Evolutionary conservation across 768 basidiomycete genomes (phyloP).

Genomic region (Neoboletus brunneissimus): DNA sequence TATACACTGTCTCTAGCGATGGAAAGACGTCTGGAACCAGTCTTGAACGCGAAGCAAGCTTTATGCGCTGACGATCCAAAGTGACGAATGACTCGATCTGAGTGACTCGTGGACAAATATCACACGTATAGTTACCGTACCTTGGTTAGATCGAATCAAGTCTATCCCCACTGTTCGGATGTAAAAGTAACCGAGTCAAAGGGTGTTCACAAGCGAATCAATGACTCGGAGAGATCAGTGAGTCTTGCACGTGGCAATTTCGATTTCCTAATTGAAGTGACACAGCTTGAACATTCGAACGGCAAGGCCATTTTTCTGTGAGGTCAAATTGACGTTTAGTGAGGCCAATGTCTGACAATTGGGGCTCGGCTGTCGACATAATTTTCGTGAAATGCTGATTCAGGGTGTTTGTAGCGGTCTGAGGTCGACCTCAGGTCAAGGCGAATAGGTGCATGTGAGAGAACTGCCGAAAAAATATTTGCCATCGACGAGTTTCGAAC

Average conservation of each 20-base stretch:
- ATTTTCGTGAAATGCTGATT: no score
- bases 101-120: constrained; percentile 1
- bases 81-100: constrained; percentile 13
- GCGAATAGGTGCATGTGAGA: no score
- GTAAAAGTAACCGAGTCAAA: not conserved
- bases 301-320: no score
- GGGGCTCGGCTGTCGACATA: no score
- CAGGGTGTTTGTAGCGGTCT: no score
- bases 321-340: no score
- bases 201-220: not conserved
- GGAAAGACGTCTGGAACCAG: not conserved
- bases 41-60: not conserved
- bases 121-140: not conserved
- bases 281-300: no score
- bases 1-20: not conserved
- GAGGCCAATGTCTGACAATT: no score
- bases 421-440: no score
- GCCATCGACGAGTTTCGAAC: no score
- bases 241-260: not conserved
- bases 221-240: not conserved
- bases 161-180: not conserved
- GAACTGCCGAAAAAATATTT: no score
- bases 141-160: not conserved
- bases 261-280: not conserved
- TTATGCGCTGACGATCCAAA: not conserved